phyloP scores from a whole-genome alignment of 1,284 basidiomycete species.

The Puccinia hordei region DNA sequence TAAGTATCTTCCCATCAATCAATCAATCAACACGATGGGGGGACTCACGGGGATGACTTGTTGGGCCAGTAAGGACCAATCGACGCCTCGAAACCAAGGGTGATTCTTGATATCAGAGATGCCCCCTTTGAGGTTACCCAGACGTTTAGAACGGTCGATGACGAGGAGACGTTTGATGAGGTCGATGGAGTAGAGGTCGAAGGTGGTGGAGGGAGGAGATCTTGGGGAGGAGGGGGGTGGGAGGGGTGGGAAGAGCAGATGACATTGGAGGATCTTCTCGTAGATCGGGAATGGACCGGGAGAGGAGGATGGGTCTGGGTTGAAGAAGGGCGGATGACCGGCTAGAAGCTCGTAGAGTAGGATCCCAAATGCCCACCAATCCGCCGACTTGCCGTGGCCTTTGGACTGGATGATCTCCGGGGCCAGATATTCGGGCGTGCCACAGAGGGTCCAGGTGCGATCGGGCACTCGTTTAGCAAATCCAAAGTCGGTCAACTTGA shows the following conservation, averaged over 20 bases:
- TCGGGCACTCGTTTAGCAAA: neutral
- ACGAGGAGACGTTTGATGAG: slow-evolving; percentile 55
- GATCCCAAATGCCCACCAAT: slow-evolving; percentile 64
- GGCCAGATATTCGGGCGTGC: slow-evolving; percentile 56
- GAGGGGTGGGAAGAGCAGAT: slow-evolving; percentile 53
- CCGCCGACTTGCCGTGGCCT: slow-evolving; percentile 64
- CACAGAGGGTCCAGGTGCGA: slow-evolving; percentile 53
- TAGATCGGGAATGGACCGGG: slow-evolving; percentile 55
- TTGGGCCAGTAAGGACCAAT: slow-evolving; percentile 55
- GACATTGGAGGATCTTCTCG: slow-evolving; percentile 56
- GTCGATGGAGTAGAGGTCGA: slow-evolving; percentile 56
- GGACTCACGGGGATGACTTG: slow-evolving; percentile 53
- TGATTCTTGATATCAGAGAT: slow-evolving; percentile 56
- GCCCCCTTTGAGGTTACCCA: slow-evolving; percentile 57
- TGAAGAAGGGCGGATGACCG: slow-evolving; percentile 52
- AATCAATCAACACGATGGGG: neutral
- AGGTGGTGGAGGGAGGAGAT: slow-evolving; percentile 19
- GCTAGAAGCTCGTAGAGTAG: slow-evolving; percentile 63
- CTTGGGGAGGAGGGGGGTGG: too few species aligned
- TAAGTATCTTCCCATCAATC: neutral
- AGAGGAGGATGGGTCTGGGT: neutral
- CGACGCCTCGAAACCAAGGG: slow-evolving; percentile 57
- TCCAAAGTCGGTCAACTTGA: slow-evolving; percentile 45
- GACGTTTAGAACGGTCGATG: slow-evolving; percentile 54
- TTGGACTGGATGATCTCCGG: slow-evolving; percentile 60